A percentile compares a stretch with the other conserved stretches of the same genome.
phyloP scores from a whole-genome alignment of 495 filamentous ascomycete species.

The Podospora tetraspora region DNA sequence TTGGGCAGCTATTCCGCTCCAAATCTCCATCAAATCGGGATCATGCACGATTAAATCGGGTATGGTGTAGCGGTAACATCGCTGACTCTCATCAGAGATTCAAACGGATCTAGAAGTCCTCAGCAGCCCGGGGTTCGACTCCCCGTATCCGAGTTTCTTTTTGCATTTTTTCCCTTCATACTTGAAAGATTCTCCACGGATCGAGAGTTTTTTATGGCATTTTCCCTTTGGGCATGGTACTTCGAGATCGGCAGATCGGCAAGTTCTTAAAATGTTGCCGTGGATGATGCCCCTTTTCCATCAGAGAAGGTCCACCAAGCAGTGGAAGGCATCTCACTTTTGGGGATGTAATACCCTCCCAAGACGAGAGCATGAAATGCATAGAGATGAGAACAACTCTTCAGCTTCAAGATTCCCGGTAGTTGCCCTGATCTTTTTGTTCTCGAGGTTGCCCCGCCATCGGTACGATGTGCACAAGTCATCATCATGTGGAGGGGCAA shows the following conservation, averaged over 20 bases:
- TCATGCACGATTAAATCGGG: conserved; percentile 5
- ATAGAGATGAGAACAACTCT: not conserved
- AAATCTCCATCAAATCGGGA: not conserved
- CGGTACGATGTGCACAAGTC: not conserved
- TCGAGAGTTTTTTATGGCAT: not conserved
- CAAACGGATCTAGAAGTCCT: not conserved
- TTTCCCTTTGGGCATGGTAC: not conserved
- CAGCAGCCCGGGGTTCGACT: conserved; percentile 13
- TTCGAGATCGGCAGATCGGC: not conserved
- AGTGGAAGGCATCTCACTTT: not conserved
- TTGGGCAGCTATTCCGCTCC: too few relatives aligned
- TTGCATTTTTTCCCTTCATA: not conserved
- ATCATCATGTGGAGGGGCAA: not conserved
- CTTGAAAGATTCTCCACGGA: not conserved
- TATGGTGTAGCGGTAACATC: conserved; percentile 14
- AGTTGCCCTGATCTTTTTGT: not conserved
- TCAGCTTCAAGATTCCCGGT: not conserved
- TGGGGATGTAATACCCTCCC: not conserved
- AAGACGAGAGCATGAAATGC: not conserved
- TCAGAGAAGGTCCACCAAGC: not conserved
- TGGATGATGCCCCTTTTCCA: not conserved
- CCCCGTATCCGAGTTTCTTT: conserved; percentile 11
- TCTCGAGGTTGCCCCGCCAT: not conserved
- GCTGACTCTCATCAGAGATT: conserved; percentile 5
- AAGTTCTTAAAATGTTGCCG: not conserved